Evolutionary conservation across 768 basidiomycete genomes (phyloP), one percentile per base, ranked within the genome.

Genomic region (Pisolithus microcarpus): DNA sequence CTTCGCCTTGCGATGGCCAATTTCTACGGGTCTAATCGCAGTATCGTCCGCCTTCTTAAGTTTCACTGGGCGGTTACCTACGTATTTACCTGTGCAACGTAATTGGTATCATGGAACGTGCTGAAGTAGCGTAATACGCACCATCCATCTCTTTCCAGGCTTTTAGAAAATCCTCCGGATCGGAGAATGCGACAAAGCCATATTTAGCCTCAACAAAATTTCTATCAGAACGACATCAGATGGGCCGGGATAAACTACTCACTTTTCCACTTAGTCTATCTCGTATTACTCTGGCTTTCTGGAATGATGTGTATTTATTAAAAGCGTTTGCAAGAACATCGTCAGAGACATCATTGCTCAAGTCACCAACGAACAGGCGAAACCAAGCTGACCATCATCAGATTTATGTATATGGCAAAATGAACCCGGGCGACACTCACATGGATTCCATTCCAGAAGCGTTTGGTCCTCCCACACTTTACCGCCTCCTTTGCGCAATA

Each of bases 71-170:
- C 96, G 80, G 62, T 95, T 95, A 39, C 96, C 96, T 46, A 99
- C 94, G 69, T 99, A 99, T 75, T 98, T 98, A 56, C 94, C 94
- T 85, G 13, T 23, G 24, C 36, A 16, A 38, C 30, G 45, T 60
- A 58, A 15, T 46, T 47, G 37, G 26, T 31, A 47, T 24, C 42
- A 45, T 15, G 8, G 31, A 38, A 26, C 21, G 24, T 2, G 11
- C 4, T 42, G 9, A 50, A 49, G 28, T 28, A 48, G 1, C 30
- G 46, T 3, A 38, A 39, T 1, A 65, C 87, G 34, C 58, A 90
- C 94, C 95, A 67, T 97, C 93, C 94, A 96, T 98, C 68, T 98
- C 94, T 66, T 97, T 97, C 95, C 95, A 99, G 16, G 95, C 95
- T 64, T 84, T 94, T 51, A 99, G 67, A 68, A 98, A 97, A 66